Base-by-base conservation (phyloP, 2,329 filamentous ascomycete genomes). In the Onygena corvina region DNA sequence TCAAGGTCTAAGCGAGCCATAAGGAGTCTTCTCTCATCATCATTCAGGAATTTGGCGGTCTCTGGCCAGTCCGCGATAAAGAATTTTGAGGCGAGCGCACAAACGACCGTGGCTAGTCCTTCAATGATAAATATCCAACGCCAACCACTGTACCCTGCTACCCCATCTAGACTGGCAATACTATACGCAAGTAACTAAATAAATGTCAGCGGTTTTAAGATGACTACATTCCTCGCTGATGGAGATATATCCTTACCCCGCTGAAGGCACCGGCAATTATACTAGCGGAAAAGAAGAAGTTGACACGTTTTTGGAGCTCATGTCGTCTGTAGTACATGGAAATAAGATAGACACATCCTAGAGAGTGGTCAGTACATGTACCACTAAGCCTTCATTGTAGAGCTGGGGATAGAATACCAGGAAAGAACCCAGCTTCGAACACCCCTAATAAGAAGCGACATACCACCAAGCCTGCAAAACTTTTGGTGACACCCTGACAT, bases 111-210 rank as follows among this genome's bases (percentile, higher is more conserved):
- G 9, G 65, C 58, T 21, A 72, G 60, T 2, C 73, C 73, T 57
- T 77, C 73, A 3, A 69, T 58, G 36, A 74, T 70, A 56, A 74
- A 74, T 30, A 74, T 69, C 71, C 70, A 73, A 16, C 67, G 62
- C 69, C 69, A 71, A 12, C 64, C 59, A 35, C 52, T 56, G 47
- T 67, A 67, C 6, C 68, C 68, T 8, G 59, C 61, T 12, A 61
- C 53, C 0, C 69, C 70, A 29, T 69, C 60, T 59, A 72, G 64
- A 34, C 66, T 57, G 12, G 61, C 59, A 50, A 71, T 66, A 1
- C 61, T 67, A 49, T 67, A 70, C 0, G 69, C 68, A n/a, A 71
- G 61, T 23, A 70, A 59, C 60, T 63, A 25, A n/a, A n/a, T n/a
- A n/a, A n/a, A n/a, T n/a, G n/a, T n/a, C n/a, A n/a, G n/a, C n/a